These are phyloP conservation scores for Auricularia heimuer DNA, from an alignment of 768 basidiomycete species.

Conservation along the genomic window DNA sequence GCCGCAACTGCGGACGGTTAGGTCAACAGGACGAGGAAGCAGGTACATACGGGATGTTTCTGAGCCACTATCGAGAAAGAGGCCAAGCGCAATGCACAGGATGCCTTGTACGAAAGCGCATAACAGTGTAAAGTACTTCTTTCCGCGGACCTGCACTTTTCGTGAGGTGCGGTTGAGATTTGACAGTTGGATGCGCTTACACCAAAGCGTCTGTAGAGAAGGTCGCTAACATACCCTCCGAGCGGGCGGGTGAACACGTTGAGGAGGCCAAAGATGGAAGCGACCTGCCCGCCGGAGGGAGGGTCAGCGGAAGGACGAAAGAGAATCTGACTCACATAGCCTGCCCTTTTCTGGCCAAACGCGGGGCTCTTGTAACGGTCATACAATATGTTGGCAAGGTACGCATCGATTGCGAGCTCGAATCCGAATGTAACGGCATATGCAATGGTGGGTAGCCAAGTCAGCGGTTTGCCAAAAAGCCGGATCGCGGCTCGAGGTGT, in stretches of 20 bases:
- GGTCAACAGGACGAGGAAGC: constrained; percentile 5
- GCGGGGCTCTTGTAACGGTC: constrained; percentile 23
- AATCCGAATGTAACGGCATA: constrained; percentile 50
- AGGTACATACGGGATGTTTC: constrained; percentile 15
- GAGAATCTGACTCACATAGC: constrained; percentile 28
- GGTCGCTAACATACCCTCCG: constrained; percentile 39
- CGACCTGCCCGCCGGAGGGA: constrained; percentile 11
- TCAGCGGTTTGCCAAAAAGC: constrained; percentile 33
- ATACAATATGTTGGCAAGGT: constrained; percentile 38
- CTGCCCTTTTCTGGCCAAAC: constrained; percentile 42
- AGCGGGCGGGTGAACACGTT: constrained; percentile 42
- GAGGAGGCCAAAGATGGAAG: constrained; percentile 33
- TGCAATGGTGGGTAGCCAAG: constrained; percentile 45
- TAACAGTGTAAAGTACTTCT: constrained; percentile 37
- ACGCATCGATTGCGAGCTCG: constrained; percentile 47
- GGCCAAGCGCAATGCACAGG: constrained; percentile 34
- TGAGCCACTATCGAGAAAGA: constrained; percentile 26
- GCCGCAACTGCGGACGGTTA: constrained; percentile 16
- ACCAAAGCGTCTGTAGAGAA: constrained; percentile 33
- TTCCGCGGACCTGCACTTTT: constrained; percentile 20
- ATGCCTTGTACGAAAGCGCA: constrained; percentile 38
- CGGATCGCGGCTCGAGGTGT: constrained; percentile 23
- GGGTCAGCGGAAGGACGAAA: constrained; percentile 3
- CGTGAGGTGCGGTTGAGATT: too few species aligned
- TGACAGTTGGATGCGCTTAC: constrained; percentile 9